Percentiles rank a stretch among this genome's conserved stretches.
Evolutionary conservation across 306 rosid species (phyloP).

Genomic region (Alnus rubra): DNA sequence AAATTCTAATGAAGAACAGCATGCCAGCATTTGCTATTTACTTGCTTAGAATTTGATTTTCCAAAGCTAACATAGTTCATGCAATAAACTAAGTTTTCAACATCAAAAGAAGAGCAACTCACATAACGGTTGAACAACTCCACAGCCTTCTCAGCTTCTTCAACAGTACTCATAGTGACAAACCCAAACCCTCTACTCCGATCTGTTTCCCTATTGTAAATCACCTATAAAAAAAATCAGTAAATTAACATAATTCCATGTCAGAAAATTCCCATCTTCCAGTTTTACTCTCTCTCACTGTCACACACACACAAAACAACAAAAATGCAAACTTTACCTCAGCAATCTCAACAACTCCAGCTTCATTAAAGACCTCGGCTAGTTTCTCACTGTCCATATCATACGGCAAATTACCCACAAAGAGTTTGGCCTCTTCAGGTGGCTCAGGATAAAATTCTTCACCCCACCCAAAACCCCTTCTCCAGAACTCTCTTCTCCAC

Average conservation of each 20-base stretch:
- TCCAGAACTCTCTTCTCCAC: conserved; percentile 33
- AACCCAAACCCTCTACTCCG: conserved; percentile 93
- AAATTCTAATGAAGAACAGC: not conserved
- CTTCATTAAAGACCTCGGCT: conserved; percentile 70
- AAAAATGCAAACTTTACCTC: conserved; percentile 54
- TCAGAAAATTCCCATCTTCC: conserved; percentile 7
- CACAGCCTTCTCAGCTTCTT: conserved; percentile 83
- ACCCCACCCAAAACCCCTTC: conserved; percentile 39
- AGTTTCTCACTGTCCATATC: conserved; percentile 71
- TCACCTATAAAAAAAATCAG: conserved; percentile 56
- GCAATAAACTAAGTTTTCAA: not conserved
- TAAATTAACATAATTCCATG: not conserved
- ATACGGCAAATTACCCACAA: conserved; percentile 85
- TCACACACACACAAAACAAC: not conserved
- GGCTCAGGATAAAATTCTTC: conserved; percentile 45
- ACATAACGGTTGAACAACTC: conserved; percentile 67
- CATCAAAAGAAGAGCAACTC: conserved; percentile 26
- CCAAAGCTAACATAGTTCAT: not conserved
- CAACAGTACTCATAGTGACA: conserved; percentile 83
- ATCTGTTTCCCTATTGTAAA: conserved; percentile 79
- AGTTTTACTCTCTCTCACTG: not conserved
- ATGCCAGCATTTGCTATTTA: not conserved
- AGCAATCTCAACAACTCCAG: conserved; percentile 80
- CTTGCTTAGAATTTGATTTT: not conserved
- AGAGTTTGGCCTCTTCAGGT: conserved; percentile 75